Conservation (phyloP, 1,139 yeast species). For the Geotrichum europaeum region DNA sequence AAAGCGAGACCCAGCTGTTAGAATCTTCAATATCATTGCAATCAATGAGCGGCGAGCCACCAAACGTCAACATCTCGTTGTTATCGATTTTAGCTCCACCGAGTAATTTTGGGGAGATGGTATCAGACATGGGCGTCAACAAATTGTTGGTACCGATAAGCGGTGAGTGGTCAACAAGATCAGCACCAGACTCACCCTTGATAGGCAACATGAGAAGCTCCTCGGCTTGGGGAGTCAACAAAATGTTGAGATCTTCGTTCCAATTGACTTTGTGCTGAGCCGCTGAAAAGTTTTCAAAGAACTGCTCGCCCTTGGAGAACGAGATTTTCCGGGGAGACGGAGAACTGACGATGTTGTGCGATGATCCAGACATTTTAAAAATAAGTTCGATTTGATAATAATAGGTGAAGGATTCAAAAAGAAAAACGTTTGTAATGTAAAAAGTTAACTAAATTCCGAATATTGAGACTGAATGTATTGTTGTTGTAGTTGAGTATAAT, state of each 20-base stretch:
- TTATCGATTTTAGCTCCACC: conserved; percentile 20
- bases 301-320: conserved; percentile 10
- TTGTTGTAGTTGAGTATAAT: conserved; percentile 1
- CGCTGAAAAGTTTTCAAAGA: conserved; percentile 12
- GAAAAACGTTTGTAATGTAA: background rate
- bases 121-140: conserved; percentile 25
- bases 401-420: background rate
- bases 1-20: conserved; percentile 34
- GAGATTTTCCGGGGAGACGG: conserved; percentile 1
- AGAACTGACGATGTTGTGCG: background rate
- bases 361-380: background rate
- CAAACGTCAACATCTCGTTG: conserved; percentile 17
- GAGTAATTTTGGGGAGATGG: conserved; percentile 34
- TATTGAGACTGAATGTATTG: conserved; percentile 3
- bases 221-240: conserved; percentile 9
- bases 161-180: background rate
- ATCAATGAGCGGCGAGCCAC: conserved; percentile 34
- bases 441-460: conserved; percentile 3
- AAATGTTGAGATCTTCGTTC: background rate
- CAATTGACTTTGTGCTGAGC: background rate
- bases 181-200: background rate
- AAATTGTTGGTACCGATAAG: background rate
- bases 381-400: background rate
- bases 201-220: conserved; percentile 6
- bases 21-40: conserved; percentile 30